Conservation (phyloP, 2,329 filamentous ascomycete species). For the Tolypocladium capitatum region DNA sequence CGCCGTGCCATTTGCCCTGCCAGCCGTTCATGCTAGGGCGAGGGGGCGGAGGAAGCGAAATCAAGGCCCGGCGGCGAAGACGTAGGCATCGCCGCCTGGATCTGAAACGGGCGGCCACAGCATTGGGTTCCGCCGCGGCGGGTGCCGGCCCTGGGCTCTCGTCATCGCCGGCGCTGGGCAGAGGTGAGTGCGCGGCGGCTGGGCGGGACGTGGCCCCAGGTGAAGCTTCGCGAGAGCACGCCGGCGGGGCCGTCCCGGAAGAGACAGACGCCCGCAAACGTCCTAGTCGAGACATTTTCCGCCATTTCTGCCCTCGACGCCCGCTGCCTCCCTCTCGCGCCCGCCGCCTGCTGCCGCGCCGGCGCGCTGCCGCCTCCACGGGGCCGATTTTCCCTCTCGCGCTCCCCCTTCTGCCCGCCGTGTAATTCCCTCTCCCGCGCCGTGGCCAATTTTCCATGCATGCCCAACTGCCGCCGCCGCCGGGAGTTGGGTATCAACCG, state of each 20-base stretch:
- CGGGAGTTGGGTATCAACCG: not conserved
- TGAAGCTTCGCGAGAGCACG: not conserved
- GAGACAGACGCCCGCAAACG: not conserved
- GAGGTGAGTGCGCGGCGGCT: not conserved
- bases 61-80: no score
- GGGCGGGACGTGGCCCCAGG: no score
- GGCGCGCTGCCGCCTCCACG: no score
- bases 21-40: no score
- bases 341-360: no score
- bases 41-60: no score
- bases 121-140: not conserved
- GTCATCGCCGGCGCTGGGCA: not conserved
- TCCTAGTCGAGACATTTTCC: not conserved
- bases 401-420: not conserved
- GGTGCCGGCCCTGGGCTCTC: not conserved
- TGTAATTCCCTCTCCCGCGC: not conserved
- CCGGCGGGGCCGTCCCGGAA: not conserved
- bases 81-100: not conserved
- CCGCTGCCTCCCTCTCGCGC: no score
- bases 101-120: not conserved
- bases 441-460: not conserved
- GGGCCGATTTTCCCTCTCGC: no score
- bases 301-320: not conserved
- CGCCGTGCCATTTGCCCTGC: not conserved
- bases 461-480: not conserved